Evolutionary conservation across 2,329 filamentous ascomycete species (phyloP), one percentile per base, ranked within the genome.

Genomic region (Fragosphaeria purpurea): DNA sequence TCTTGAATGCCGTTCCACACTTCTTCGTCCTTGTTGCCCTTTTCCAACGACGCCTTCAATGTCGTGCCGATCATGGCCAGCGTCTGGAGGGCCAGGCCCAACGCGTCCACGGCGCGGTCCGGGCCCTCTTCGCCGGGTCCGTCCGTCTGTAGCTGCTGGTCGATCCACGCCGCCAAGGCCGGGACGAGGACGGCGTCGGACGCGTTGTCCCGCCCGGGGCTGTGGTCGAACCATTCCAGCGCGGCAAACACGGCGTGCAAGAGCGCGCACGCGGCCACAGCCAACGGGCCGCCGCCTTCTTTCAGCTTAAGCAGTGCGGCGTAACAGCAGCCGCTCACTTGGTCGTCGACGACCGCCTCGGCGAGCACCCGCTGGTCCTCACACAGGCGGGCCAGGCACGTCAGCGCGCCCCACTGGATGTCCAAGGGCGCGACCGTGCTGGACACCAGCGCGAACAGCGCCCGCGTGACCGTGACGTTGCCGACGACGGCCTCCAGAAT

Each of bases 61-160:
- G 69, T 72, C 3, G 79, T 83, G 41, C 79, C 80, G 44, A 85
- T 83, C 6, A 80, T 80, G 4, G 80, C 81, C 0, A 83, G 67
- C 12, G 81, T 76, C 62, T 85, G 79, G 0, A 85, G 65, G 4
- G 79, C 78, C 12, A 80, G 63, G 58, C 76, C 70, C 47, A 76
- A 63, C 40, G 74, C 69, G 55, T 78, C 74, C 7, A 30, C 56
- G 57, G 12, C 63, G 9, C 48, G 51, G 38, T 50, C 45, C 6
- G 30, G 43, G 10, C 41, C 51, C 39, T 44, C 43, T 7, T 43
- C 46, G 10, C 37, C 30, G 5, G 11, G 37, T 34, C 52, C 40
- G 12, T 46, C 40, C 22, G 22, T 22, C 10, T 44, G 45, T 13
- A 48, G 52, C 47, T 52, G 47, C 50, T 62, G 61, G 47, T 67